A percentile compares a stretch with the other conserved stretches of the same genome.
phyloP scores from a whole-genome alignment of 2,329 filamentous ascomycete species.

The Cladosporium sp. region DNA sequence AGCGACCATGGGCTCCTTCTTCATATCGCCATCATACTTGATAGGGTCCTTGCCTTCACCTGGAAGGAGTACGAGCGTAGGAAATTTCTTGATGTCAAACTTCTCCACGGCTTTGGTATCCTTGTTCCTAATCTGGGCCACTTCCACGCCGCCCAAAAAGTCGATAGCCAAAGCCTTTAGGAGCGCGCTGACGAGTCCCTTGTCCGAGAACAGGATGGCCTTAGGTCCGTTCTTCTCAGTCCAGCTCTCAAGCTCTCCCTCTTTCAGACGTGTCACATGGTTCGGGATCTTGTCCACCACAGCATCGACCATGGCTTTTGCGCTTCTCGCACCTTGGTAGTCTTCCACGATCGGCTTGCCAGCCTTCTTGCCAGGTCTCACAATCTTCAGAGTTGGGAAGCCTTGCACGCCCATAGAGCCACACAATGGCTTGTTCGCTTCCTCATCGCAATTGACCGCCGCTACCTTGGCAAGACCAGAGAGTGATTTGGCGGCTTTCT shows the following conservation, averaged over 20 bases:
- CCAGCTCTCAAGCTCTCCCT: slow-evolving; percentile 75
- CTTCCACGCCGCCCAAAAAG: slow-evolving; percentile 71
- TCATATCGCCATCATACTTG: slow-evolving; percentile 76
- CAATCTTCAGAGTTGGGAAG: slow-evolving; percentile 93
- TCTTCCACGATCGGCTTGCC: slow-evolving; percentile 81
- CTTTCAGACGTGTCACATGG: slow-evolving; percentile 75
- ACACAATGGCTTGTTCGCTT: slow-evolving; percentile 85
- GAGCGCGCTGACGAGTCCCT: slow-evolving; percentile 79
- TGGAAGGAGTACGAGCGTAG: slow-evolving; percentile 74
- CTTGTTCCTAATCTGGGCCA: slow-evolving; percentile 82
- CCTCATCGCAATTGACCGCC: slow-evolving; percentile 91
- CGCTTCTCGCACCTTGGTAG: slow-evolving; percentile 77
- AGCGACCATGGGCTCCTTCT: slow-evolving; percentile 73
- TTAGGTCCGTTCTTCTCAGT: slow-evolving; percentile 68
- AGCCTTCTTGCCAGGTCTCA: slow-evolving; percentile 76
- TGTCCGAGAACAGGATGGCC: slow-evolving; percentile 88
- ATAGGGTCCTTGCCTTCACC: slow-evolving; percentile 64
- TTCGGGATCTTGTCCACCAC: slow-evolving; percentile 88
- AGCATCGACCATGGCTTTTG: slow-evolving; percentile 82
- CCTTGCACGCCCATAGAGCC: slow-evolving; percentile 81
- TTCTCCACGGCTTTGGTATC: slow-evolving; percentile 66
- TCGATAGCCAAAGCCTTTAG: slow-evolving; percentile 85
- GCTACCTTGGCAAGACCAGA: slow-evolving; percentile 92
- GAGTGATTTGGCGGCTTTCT: slow-evolving; percentile 85
- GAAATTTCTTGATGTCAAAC: slow-evolving; percentile 75